Conservation (phyloP, 192 early-diverging fungal species). For the Radiomyces spectabilis region DNA sequence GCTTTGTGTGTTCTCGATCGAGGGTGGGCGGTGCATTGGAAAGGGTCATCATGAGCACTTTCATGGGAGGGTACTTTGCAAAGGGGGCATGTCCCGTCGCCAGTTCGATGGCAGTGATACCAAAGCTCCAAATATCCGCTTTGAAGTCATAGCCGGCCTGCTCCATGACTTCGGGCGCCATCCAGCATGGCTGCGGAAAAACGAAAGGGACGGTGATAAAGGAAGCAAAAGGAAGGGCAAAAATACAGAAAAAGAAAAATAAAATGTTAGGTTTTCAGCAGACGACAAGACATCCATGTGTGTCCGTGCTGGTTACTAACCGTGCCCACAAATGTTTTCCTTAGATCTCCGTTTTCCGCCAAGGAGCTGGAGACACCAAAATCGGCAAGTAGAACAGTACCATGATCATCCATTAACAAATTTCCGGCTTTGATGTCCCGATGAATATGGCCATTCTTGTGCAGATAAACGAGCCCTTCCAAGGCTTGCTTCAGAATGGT, state of each 20-base stretch:
- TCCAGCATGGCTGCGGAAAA: constrained; percentile 43
- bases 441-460: constrained; percentile 61
- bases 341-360: constrained; percentile 42
- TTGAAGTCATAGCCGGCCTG: constrained; percentile 84
- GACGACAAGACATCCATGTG: too few species aligned
- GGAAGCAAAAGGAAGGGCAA: too few species aligned
- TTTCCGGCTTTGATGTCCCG: constrained; percentile 70
- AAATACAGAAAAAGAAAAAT: neutral
- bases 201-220: too few species aligned
- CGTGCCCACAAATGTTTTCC: constrained; percentile 70
- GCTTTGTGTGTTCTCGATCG: constrained; percentile 60
- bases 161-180: constrained; percentile 85
- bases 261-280: too few species aligned
- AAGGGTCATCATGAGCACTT: constrained; percentile 82
- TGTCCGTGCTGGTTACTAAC: constrained; percentile 27
- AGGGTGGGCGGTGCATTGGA: constrained; percentile 82
- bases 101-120: constrained; percentile 81
- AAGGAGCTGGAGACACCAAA: constrained; percentile 65
- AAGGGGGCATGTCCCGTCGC: constrained; percentile 85
- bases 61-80: constrained; percentile 86
- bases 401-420: constrained; percentile 59
- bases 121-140: constrained; percentile 90
- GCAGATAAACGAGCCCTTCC: constrained; percentile 58
- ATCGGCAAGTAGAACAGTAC: constrained; percentile 53
- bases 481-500: constrained; percentile 76